Evolutionary conservation across 805 yeast species (phyloP).

Genomic region (Saccharomycopsis fibuligera): DNA sequence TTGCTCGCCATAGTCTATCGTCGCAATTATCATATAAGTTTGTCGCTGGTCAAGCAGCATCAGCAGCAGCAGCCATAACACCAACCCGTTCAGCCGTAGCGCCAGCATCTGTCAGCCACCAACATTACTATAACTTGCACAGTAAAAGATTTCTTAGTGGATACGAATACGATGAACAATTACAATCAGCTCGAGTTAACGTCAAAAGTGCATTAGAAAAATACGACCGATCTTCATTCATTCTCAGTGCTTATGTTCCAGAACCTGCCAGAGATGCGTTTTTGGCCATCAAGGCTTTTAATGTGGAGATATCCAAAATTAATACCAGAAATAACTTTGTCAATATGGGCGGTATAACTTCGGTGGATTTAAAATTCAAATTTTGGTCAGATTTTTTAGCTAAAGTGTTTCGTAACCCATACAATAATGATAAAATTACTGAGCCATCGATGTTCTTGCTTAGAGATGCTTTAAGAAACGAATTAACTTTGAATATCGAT

Average conservation of each 20-base stretch:
- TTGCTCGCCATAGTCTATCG: too few species aligned
- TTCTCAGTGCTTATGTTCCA: constrained; percentile 67
- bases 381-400: constrained; percentile 67
- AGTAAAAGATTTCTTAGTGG: too few species aligned
- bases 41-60: too few species aligned
- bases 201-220: constrained; percentile 29
- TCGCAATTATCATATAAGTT: too few species aligned
- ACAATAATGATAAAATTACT: constrained; percentile 35
- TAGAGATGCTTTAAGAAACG: constrained; percentile 44
- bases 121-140: too few species aligned
- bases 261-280: constrained; percentile 54
- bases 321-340: constrained; percentile 30
- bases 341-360: constrained; percentile 23
- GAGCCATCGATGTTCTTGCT: constrained; percentile 64
- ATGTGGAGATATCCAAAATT: constrained; percentile 54
- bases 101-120: too few species aligned
- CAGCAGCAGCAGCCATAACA: too few species aligned
- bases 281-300: constrained; percentile 59
- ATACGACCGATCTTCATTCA: constrained; percentile 55
- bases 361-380: constrained; percentile 47
- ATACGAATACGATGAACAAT: constrained; percentile 12
- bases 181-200: constrained; percentile 15
- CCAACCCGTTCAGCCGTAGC: too few species aligned
- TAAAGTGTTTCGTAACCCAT: constrained; percentile 36
- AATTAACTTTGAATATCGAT: constrained; percentile 43